Base-by-base conservation (phyloP, 305 asterid genomes). In the Plantago lanceolata region DNA sequence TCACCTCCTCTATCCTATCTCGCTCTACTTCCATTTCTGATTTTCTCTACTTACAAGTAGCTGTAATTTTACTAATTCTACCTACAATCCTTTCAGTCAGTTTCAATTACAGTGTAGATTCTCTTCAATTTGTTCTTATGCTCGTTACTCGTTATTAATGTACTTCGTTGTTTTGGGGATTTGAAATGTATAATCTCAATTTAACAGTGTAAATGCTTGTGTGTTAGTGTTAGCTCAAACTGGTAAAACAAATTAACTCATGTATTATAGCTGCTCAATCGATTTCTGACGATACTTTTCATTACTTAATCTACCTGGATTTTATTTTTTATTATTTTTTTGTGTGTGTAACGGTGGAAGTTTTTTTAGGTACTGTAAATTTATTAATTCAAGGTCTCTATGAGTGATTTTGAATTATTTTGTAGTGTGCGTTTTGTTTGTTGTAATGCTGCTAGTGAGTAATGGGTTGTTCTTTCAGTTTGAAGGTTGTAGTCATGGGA, bases 401-500 rank as follows among this genome's bases (percentile, higher is more conserved):
- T 3, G 33, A 53, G n/a, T 52, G n/a, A 11, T 28, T 28, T 55
- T 26, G 40, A 15, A 55, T 55, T 52, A 19, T 37, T 31, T 8
- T 5, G 43, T 35, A 35, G 2, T 1, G 6, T 35, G 13, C 12
- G 2, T 35, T 35, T 8, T 35, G 43, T 7, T 35, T 35, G 11
- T 35, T 35, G 43, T 11, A 35, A 35, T 35, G 11, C 13, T 35
- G 11, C 13, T 1, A 43, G n/a, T 15, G 2, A 26, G 19, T 24
- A 55, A 24, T 13, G 3, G 43, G 3, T 54, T 16, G 3, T 14
- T 55, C 40, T 70, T 70, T 44, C 35, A 45, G 62, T 63, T 53
- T 83, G 63, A 69, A 74, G 82, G 84, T 63, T 57, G 28, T 33
- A 63, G 28, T 54, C 17, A 33, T 59, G 77, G 80, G 53, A 64